Evolutionary conservation across 257 asterid genomes (phyloP), one percentile per base, ranked within the genome.

Genomic region (Ophiorrhiza pumila): DNA sequence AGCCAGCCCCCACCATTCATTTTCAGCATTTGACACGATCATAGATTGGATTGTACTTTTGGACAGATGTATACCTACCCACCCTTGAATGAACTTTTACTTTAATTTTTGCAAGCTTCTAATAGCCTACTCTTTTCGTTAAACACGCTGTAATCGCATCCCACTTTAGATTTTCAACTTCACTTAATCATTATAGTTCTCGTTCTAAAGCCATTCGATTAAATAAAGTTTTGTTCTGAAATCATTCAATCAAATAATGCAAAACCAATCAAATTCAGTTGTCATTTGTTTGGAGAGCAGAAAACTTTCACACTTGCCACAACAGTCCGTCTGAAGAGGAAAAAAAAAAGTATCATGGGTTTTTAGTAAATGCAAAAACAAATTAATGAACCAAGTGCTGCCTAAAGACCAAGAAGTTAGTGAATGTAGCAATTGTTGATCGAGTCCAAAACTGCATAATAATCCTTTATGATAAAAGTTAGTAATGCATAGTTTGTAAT

Each of bases 1-100:
- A 47, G 64, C 74, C 60, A 68, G 68, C 69, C 80, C 35, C 84
- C 78, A 65, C 65, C 23, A 8, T 42, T 20, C 12, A 5, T 64
- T 60, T 50, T 52, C 32, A 65, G 71, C 65, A 47, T 68, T 74
- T 77, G 83, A 80, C 79, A 59, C 32, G 17, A 27, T 8, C 35
- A 11, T 22, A 41, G 5, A 52, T 69, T 45, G 56, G 17, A 52
- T 59, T 27, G 52, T 39, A 46, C 29, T 67, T 74, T 29, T 10
- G 68, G 68, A 56, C 65, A 65, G 49, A 46, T 61, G 77, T 6
- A 41, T 39, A 37, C 42, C 7, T 25, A 64, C 35, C 69, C 69
- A 37, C 65, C 68, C 34, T 15, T 11, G 25, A 37, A 43, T 45
- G 68, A 42, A 23, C 29, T 50, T 50, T 52, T 67, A 61, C 76